These are phyloP conservation scores for Tuber magnatum DNA, from an alignment of 495 filamentous ascomycete genomes.

Conservation along the genomic window DNA sequence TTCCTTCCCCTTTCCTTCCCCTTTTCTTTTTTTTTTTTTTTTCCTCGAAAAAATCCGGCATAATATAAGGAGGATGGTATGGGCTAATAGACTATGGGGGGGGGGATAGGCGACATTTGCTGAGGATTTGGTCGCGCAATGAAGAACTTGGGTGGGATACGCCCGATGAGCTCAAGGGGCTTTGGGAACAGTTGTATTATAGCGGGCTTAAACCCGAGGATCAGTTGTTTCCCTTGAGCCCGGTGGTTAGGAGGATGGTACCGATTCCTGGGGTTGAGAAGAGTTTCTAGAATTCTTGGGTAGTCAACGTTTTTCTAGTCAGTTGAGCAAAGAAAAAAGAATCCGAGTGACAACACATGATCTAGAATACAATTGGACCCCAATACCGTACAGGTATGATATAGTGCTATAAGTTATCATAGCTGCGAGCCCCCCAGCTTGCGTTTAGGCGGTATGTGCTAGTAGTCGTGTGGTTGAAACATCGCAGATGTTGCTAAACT, in stretches of 20 bases:
- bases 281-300: slow-evolving; percentile 3
- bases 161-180: slow-evolving; percentile 35
- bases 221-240: slow-evolving; percentile 18
- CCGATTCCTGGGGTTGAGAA: background rate
- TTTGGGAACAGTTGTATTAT: slow-evolving; percentile 31
- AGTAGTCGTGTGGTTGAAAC: no score
- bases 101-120: slow-evolving; percentile 35
- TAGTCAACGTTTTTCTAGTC: background rate
- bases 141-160: slow-evolving; percentile 38
- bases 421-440: no score
- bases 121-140: slow-evolving; percentile 42
- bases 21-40: no score
- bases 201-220: slow-evolving; percentile 10
- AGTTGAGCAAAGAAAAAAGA: background rate
- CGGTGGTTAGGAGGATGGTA: slow-evolving; percentile 7
- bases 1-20: background rate
- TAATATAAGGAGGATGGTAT: background rate
- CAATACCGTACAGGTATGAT: no score
- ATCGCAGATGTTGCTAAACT: no score
- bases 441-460: no score
- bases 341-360: background rate
- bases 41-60: background rate
- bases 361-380: background rate
- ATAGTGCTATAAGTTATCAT: no score
- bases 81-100: background rate